These are phyloP conservation scores for Rasamsonia emersonii DNA, from an alignment of 2,329 filamentous ascomycete species.

Conservation along the genomic window DNA sequence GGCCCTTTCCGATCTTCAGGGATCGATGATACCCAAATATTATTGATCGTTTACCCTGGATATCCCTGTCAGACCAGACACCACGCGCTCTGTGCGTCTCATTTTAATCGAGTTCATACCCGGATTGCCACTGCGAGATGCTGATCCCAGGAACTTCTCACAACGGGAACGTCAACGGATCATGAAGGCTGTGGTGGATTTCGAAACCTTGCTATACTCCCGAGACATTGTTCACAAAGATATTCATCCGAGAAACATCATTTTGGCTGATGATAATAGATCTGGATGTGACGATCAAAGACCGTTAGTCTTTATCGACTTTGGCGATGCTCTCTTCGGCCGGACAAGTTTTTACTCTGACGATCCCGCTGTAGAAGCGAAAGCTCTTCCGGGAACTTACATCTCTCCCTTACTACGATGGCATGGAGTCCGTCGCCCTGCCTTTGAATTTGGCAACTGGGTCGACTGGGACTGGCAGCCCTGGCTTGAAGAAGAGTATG, in stretches of 20 bases:
- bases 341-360: slow-evolving; percentile 10
- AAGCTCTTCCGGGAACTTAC: slow-evolving; percentile 10
- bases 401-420: slow-evolving; percentile 14
- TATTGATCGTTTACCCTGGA: slow-evolving; percentile 17
- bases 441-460: slow-evolving; percentile 11
- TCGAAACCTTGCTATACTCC: slow-evolving; percentile 12
- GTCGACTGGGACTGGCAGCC: slow-evolving; percentile 17
- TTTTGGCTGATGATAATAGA: slow-evolving; percentile 5
- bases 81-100: slow-evolving; percentile 11
- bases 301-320: slow-evolving; percentile 12
- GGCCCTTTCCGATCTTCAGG: slow-evolving; percentile 12
- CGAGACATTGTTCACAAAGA: slow-evolving; percentile 10
- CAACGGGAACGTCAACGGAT: slow-evolving; percentile 10
- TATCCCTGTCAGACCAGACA: slow-evolving; percentile 10
- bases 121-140: slow-evolving; percentile 11
- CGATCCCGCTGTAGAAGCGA: slow-evolving; percentile 4
- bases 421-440: slow-evolving; percentile 3
- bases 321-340: slow-evolving; percentile 12
- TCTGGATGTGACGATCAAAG: not conserved
- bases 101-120: slow-evolving; percentile 16
- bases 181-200: slow-evolving; percentile 14
- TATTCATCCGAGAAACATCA: slow-evolving; percentile 12
- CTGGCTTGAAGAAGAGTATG: slow-evolving; percentile 15
- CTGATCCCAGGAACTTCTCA: slow-evolving; percentile 8
- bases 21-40: slow-evolving; percentile 13